Evolutionary conservation across 345 rosid genomes (phyloP), one percentile per base, ranked within the genome.

Genomic region (Boechera divaricarpa): DNA sequence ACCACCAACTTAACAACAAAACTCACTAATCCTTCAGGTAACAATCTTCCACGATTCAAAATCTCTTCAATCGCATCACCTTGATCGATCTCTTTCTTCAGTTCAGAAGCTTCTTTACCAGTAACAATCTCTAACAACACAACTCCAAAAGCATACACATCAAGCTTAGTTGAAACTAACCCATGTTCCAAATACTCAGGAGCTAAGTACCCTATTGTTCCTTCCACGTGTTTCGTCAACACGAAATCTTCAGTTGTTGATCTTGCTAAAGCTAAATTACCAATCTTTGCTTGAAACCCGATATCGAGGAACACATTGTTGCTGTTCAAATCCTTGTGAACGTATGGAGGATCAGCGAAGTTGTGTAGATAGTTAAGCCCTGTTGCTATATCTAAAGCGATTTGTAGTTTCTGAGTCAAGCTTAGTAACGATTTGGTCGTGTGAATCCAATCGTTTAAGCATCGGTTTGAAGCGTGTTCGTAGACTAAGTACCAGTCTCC

Each of bases 161-260:
- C 96, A n/a, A 91, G 82, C 81, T 88, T 93, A 56, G 93, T 81
- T 15, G 92, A 87, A 29, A 91, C 83, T 3, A 93, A 42, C 42
- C 96, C 96, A 51, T 87, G 85, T 79, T 91, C 92, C 80, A 93
- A 44, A 76, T 93, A 93, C 80, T 93, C 97, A 0, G 97, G 96
- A 70, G 97, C 91, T 88, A 93, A 84, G 68, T 88, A 91, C 15
- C 97, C 97, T 80, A 77, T 87, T 5, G 90, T 93, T 70, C 97
- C 98, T 64, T 91, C 87, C 31, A 93, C 88, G 75, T 91, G 98
- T 60, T 79, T 85, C 6, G 97, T 93, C 92, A 91, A 77, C 61
- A 86, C 81, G 42, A 86, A 86, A 41, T 83, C 83, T 11, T 87
- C 93, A 13, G 71, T 80, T 0, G 90, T 73, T 4, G 91, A 69